Evolutionary conservation across 306 rosid species (phyloP).

Genomic region (Quercus mongolica): DNA sequence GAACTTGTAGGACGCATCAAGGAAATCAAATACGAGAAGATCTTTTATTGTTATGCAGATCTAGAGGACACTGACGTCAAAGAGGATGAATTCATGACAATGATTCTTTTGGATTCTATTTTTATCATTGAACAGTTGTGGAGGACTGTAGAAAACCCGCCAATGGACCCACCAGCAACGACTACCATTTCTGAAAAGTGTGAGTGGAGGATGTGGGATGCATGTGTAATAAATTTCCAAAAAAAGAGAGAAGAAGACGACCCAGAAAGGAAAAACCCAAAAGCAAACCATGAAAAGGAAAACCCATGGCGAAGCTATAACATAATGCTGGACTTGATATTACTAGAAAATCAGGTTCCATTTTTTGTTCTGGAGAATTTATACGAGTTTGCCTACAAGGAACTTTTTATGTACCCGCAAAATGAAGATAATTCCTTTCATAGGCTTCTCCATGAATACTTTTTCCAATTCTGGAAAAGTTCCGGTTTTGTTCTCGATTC

Average conservation of each 20-base stretch:
- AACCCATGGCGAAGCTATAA: background rate
- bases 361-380: conserved; percentile 9
- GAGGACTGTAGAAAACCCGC: background rate
- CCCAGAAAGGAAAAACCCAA: no score
- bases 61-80: no score
- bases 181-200: no score
- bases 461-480: no score
- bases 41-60: background rate
- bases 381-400: background rate
- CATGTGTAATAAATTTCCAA: no score
- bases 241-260: no score
- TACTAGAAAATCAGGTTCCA: conserved; percentile 34
- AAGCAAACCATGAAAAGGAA: no score
- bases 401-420: no score
- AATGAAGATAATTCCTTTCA: background rate
- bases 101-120: conserved; percentile 9
- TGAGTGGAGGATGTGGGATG: no score
- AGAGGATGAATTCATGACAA: background rate
- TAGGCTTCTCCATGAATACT: background rate
- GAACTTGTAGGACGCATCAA: background rate
- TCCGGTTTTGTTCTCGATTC: no score
- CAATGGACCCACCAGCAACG: no score
- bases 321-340: conserved; percentile 6
- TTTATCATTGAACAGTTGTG: conserved; percentile 21
- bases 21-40: background rate